Evolutionary conservation across 1,284 basidiomycete species (phyloP).

Genomic region (Ceratobasidium sp.): DNA sequence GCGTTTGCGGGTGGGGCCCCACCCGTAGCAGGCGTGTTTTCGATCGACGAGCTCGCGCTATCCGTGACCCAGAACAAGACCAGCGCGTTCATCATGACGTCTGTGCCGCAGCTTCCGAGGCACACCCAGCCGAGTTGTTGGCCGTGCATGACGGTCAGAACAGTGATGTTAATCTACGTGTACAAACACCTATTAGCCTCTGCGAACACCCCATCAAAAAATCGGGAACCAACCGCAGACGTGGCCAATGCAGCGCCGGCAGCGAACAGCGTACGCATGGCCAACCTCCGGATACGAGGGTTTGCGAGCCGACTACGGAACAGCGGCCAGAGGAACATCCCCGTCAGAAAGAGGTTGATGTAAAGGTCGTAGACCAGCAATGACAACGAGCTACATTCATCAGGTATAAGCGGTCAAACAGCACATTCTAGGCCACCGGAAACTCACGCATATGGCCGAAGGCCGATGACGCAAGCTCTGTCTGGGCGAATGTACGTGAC

Average conservation of each 20-base stretch:
- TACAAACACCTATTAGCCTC: neutral
- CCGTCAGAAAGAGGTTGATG: constrained; percentile 60
- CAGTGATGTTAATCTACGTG: constrained; percentile 59
- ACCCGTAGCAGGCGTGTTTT: constrained; percentile 30
- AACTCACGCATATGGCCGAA: constrained; percentile 55
- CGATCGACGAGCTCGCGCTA: neutral
- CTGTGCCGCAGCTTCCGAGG: constrained; percentile 63
- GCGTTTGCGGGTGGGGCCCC: neutral
- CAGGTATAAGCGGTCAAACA: neutral
- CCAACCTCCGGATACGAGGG: constrained; percentile 56
- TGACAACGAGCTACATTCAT: constrained; percentile 54
- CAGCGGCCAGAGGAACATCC: constrained; percentile 63
- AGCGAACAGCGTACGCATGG: constrained; percentile 59
- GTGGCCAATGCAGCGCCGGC: constrained; percentile 55
- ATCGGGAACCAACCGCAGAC: constrained; percentile 54
- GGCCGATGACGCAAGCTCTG: constrained; percentile 60
- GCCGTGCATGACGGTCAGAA: constrained; percentile 63
- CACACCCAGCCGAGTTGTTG: constrained; percentile 66
- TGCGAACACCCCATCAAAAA: neutral
- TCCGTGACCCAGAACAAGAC: constrained; percentile 59
- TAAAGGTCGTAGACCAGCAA: constrained; percentile 60
- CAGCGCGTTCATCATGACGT: constrained; percentile 61
- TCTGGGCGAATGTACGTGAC: constrained; percentile 55
- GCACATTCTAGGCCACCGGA: neutral
- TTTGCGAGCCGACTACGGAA: constrained; percentile 56